Evolutionary conservation across 805 yeast species (phyloP).

Genomic region (Jamesozyma lodderae): DNA sequence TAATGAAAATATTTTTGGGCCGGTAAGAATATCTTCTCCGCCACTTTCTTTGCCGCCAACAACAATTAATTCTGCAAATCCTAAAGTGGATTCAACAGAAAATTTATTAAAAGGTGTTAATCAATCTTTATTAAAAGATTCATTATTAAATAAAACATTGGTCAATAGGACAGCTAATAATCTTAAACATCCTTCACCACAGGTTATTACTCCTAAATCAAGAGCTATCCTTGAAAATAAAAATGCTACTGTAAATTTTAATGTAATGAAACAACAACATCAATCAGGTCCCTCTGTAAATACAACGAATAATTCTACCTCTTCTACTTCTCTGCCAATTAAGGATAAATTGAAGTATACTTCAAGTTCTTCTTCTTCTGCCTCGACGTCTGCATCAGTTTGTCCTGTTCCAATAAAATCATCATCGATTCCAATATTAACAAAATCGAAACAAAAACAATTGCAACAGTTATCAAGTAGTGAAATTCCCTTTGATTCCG

Average conservation of each 20-base stretch:
- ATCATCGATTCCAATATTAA: too few relatives aligned
- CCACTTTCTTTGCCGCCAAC: slow-evolving; percentile 3
- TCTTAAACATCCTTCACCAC: slow-evolving; percentile 1
- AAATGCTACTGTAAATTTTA: neutral
- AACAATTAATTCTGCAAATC: neutral
- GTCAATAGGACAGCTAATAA: neutral
- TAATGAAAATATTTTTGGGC: too few relatives aligned
- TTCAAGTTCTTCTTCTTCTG: too few relatives aligned
- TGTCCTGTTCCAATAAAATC: too few relatives aligned
- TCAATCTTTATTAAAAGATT: slow-evolving; percentile 19
- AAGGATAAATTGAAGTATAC: too few relatives aligned
- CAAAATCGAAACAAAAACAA: too few relatives aligned
- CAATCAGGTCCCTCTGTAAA: too few relatives aligned
- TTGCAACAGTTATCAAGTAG: too few relatives aligned
- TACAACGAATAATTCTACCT: too few relatives aligned
- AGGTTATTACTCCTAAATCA: slow-evolving; percentile 27
- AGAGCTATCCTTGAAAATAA: neutral
- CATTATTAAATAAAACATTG: slow-evolving; percentile 11
- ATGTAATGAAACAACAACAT: neutral
- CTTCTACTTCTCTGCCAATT: too few relatives aligned
- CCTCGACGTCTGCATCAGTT: too few relatives aligned
- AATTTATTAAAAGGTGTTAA: slow-evolving; percentile 23
- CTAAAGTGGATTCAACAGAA: slow-evolving; percentile 21
- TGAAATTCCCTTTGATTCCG: slow-evolving; percentile 8
- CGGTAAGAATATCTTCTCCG: too few relatives aligned